Evolutionary conservation across 2,329 filamentous ascomycete genomes (phyloP), one percentile per base, ranked within the genome.

Genomic region (Penicillium sp.): DNA sequence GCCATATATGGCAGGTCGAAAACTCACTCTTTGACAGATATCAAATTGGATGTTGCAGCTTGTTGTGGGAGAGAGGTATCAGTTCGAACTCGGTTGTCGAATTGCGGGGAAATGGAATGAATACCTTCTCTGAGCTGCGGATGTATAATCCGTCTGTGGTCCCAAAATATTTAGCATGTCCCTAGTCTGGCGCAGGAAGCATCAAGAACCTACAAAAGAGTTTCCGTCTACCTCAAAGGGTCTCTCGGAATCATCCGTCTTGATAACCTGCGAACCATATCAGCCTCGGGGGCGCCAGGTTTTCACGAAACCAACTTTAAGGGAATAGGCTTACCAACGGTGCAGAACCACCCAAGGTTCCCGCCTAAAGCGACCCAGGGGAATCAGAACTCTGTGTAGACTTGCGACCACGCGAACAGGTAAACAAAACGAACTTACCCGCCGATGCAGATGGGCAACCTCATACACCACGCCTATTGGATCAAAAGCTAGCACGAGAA

Each of bases 11-110:
- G 30, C 4, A 15, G 35, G 44, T 30, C 26, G 3, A 51, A 13
- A 30, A 31, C 51, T 44, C 35, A 70, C 69, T 49, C 44, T 47
- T 44, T 71, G 68, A 30, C 69, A 71, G 17, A 45, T 50, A 19
- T 69, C 61, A 52, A 71, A 71, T 49, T 69, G 67, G 41, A 62
- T 61, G 52, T 65, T 64, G 58, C 68, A 71, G 51, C 69, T 71
- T 52, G 5, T 54, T 31, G 9, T 8, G 51, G 17, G 29, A 26
- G 17, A 29, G n/a, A 26, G 11, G 7, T 44, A 13, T 44, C 19
- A 29, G 9, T 8, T 44, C 51, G 26, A 11, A 55, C 8, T 15
- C 29, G n/a, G 17, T 19, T 17, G 15, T 30, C 15, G 19, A 49
- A n/a, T 13, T 41, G 23, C 29, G 15, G 21, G 26, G 31, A 46